Conservation (phyloP, 2,329 filamentous ascomycete genomes). For the Diaporthe nobilis region DNA sequence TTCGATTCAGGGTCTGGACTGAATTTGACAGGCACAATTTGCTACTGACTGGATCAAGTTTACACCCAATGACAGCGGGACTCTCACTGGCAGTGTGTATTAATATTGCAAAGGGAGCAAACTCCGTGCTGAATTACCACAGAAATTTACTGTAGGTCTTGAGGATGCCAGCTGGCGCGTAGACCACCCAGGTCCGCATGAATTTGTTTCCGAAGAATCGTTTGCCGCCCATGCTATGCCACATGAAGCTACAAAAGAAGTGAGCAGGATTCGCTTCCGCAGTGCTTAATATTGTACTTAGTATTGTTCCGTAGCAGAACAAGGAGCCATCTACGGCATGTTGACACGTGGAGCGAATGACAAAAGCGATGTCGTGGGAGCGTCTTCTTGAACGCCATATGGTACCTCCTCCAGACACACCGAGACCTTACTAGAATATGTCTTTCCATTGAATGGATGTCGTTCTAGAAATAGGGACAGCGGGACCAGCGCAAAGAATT, state of each 20-base stretch:
- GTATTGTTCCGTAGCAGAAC: neutral
- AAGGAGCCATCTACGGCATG: neutral
- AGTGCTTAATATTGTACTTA: neutral
- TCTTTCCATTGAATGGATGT: neutral
- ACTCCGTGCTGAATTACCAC: neutral
- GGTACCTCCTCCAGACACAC: neutral
- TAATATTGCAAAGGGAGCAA: neutral
- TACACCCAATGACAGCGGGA: too few relatives aligned
- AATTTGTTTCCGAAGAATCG: neutral
- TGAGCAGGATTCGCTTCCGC: neutral
- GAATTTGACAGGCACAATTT: neutral
- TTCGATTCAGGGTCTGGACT: rapidly evolving
- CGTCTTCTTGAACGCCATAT: too few relatives aligned
- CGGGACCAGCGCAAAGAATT: neutral
- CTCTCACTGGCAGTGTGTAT: neutral
- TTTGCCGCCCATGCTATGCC: neutral
- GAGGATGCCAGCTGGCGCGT: neutral
- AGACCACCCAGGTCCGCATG: neutral
- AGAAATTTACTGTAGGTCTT: neutral
- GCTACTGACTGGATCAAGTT: neutral
- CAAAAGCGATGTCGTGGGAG: neutral
- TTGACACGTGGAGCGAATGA: neutral
- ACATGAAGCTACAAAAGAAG: neutral
- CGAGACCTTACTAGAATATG: neutral
- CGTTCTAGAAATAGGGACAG: neutral